Percentiles rank a stretch among this genome's conserved stretches.
Conservation (phyloP, 1,139 yeast genomes). For the Zygotorulaspora mrakii region DNA sequence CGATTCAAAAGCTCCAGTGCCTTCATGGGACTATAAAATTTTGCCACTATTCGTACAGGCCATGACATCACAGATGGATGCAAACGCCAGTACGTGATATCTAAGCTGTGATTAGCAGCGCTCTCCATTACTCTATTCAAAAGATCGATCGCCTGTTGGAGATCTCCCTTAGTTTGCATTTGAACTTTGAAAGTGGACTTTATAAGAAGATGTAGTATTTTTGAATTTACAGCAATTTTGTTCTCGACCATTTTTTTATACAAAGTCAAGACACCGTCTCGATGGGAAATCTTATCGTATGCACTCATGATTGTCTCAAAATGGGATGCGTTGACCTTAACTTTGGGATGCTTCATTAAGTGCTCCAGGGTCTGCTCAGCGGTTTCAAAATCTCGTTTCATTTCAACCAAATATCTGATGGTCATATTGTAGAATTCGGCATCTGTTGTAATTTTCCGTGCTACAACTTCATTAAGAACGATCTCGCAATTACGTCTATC, state of each 20-base stretch:
- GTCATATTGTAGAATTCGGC: slow-evolving; percentile 26
- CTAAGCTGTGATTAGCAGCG: slow-evolving; percentile 25
- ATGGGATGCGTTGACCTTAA: slow-evolving; percentile 31
- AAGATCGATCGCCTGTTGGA: slow-evolving; percentile 31
- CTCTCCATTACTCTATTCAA: slow-evolving; percentile 34
- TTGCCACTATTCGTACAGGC: slow-evolving; percentile 34
- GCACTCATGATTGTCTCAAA: slow-evolving; percentile 36
- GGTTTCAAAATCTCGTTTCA: slow-evolving; percentile 21
- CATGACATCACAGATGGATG: slow-evolving; percentile 38
- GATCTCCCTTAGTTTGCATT: slow-evolving; percentile 28
- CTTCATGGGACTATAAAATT: slow-evolving; percentile 31
- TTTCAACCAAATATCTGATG: slow-evolving; percentile 20
- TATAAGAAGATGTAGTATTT: slow-evolving; percentile 43
- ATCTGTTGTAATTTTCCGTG: slow-evolving; percentile 15
- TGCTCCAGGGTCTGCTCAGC: slow-evolving; percentile 26
- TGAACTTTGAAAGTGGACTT: slow-evolving; percentile 44
- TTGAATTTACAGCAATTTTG: slow-evolving; percentile 38
- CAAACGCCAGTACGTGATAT: slow-evolving; percentile 24
- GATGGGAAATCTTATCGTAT: slow-evolving; percentile 21
- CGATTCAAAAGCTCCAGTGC: slow-evolving; percentile 36
- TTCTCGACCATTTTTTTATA: slow-evolving; percentile 44
- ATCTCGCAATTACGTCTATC: slow-evolving; percentile 20
- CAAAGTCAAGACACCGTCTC: slow-evolving; percentile 30
- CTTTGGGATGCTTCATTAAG: slow-evolving; percentile 17
- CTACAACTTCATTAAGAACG: slow-evolving; percentile 18